Evolutionary conservation across 192 early-diverging fungal genomes (phyloP).

Genomic region (Dissophora ornata): DNA sequence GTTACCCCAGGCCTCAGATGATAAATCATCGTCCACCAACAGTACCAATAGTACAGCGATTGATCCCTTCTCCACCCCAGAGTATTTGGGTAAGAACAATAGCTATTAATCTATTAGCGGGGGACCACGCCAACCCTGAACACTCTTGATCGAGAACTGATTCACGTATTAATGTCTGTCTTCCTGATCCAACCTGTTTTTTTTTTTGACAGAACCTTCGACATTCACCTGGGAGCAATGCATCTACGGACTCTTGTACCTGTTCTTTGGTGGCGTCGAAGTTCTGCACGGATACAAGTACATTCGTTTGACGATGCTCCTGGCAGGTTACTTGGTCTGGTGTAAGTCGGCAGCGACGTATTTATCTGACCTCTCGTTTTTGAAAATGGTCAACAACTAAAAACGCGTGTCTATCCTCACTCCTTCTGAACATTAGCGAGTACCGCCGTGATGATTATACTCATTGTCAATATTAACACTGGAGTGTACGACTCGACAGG

Average conservation of each 20-base stretch:
- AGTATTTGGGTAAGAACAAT: slow-evolving; percentile 34
- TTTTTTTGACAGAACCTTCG: slow-evolving; percentile 20
- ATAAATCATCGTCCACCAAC: background rate
- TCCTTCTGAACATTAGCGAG: slow-evolving; percentile 39
- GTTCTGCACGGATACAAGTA: slow-evolving; percentile 56
- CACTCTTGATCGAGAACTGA: background rate
- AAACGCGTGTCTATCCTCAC: too few relatives aligned
- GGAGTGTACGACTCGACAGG: slow-evolving; percentile 28
- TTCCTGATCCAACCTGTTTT: background rate
- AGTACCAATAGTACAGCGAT: slow-evolving; percentile 1
- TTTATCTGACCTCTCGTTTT: background rate
- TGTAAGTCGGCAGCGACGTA: slow-evolving; percentile 19
- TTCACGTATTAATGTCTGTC: background rate
- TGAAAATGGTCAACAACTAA: too few relatives aligned
- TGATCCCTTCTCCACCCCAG: slow-evolving; percentile 42
- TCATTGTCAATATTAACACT: slow-evolving; percentile 33
- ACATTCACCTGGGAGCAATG: slow-evolving; percentile 49
- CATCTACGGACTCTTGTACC: slow-evolving; percentile 52
- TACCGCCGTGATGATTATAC: slow-evolving; percentile 51
- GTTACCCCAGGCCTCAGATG: slow-evolving; percentile 13
- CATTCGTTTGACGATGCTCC: slow-evolving; percentile 56
- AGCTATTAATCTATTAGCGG: too few relatives aligned
- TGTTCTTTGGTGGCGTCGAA: slow-evolving; percentile 44
- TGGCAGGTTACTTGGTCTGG: slow-evolving; percentile 55
- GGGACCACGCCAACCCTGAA: too few relatives aligned